Evolutionary conservation across 164 flowering plant genomes (phyloP).

Genomic region (Houttuynia cordata): DNA sequence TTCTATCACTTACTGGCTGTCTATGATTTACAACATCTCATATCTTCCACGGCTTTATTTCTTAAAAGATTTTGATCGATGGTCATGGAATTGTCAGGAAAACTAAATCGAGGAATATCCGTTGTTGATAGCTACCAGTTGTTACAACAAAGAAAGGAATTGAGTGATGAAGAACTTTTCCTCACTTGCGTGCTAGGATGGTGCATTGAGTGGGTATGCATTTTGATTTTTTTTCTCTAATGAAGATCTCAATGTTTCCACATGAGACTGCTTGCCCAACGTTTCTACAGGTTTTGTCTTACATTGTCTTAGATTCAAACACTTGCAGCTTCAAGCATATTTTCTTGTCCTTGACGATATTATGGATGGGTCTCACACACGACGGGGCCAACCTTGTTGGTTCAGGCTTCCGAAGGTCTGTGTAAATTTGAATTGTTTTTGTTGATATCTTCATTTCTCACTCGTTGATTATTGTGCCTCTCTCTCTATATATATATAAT

Average conservation of each 20-base stretch:
- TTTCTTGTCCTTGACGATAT: conserved; percentile 97
- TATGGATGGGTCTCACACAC: conserved; percentile 79
- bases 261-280: no score
- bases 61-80: background rate
- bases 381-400: conserved; percentile 96
- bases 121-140: conserved; percentile 78
- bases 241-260: background rate
- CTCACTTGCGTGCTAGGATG: conserved; percentile 77
- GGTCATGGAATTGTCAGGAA: conserved; percentile 36
- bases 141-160: conserved; percentile 58
- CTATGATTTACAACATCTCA: background rate
- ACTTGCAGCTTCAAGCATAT: conserved; percentile 85
- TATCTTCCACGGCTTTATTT: background rate
- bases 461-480: background rate
- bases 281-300: background rate
- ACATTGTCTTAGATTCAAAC: background rate
- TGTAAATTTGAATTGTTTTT: background rate
- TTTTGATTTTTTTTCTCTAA: background rate
- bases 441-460: background rate
- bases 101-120: conserved; percentile 85
- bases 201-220: conserved; percentile 94
- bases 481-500: no score
- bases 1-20: background rate
- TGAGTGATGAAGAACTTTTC: conserved; percentile 61
- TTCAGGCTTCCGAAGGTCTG: conserved; percentile 64